Percentiles rank a stretch among this genome's conserved stretches.
These are phyloP conservation scores for Russula abietina DNA, from an alignment of 768 basidiomycete genomes.

Conservation along the genomic window DNA sequence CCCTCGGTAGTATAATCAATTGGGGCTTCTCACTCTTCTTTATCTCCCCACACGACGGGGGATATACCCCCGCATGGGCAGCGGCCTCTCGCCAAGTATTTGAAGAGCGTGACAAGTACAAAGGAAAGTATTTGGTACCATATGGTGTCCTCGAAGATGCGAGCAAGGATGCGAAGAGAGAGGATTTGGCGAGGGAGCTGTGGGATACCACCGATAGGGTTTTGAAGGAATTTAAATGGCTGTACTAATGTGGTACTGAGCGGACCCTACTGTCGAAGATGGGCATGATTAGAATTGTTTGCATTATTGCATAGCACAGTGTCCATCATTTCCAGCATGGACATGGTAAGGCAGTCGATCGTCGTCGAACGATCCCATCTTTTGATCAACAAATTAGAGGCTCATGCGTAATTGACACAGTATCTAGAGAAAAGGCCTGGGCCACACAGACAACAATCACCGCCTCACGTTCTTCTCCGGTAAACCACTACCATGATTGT, in stretches of 20 bases:
- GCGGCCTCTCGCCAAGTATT: conserved; percentile 35
- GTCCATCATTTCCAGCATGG: background rate
- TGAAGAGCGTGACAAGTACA: conserved; percentile 32
- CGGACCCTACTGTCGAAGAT: background rate
- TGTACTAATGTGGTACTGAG: background rate
- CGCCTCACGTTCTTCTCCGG: no score
- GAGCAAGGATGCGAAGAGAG: conserved; percentile 30
- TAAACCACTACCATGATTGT: no score
- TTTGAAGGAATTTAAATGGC: conserved; percentile 12
- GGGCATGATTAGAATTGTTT: background rate
- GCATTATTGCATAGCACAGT: background rate
- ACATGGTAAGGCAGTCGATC: background rate
- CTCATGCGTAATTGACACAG: no score
- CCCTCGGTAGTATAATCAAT: conserved; percentile 11
- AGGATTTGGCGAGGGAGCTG: conserved; percentile 36
- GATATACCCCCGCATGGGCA: conserved; percentile 37
- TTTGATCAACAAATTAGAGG: no score
- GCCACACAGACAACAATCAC: no score
- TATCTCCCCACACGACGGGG: conserved; percentile 32
- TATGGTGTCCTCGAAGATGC: conserved; percentile 31
- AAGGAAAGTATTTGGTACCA: conserved; percentile 37
- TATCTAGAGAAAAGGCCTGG: no score
- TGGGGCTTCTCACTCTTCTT: conserved; percentile 28
- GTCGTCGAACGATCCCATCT: no score
- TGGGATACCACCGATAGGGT: conserved; percentile 35